Conservation (phyloP, 2,329 filamentous ascomycete species). For the Colletotrichum tropicale region DNA sequence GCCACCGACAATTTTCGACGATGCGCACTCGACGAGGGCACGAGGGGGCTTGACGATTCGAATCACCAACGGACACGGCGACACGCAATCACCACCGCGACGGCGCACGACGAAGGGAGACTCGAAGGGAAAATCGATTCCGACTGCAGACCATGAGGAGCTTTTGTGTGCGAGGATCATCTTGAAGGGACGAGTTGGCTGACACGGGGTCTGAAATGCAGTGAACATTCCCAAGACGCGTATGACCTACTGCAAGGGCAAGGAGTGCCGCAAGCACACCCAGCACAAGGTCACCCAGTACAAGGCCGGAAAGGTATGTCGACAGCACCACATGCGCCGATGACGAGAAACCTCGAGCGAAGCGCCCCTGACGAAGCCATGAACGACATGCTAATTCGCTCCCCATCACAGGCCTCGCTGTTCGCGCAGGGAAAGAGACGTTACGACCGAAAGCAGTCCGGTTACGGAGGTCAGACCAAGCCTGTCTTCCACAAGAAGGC, state of each 20-base stretch:
- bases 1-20: background rate
- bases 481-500: constrained; percentile 99
- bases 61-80: background rate
- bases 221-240: constrained; percentile 99
- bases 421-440: constrained; percentile 99
- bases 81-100: background rate
- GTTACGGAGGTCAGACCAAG: constrained; percentile 99
- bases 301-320: constrained; percentile 85
- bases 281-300: constrained; percentile 95
- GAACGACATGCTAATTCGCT: background rate
- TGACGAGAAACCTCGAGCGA: background rate
- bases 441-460: constrained; percentile 99
- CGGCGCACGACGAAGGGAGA: background rate
- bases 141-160: constrained; percentile 4
- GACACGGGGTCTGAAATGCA: constrained; percentile 47
- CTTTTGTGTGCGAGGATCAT: background rate
- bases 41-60: background rate
- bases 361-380: background rate
- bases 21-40: constrained; percentile 5
- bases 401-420: constrained; percentile 72
- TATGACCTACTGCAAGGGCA: constrained; percentile 97
- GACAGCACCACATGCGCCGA: constrained; percentile 19
- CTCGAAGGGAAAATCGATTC: background rate
- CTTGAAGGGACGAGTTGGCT: constrained; percentile 30
- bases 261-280: constrained; percentile 90